Conservation (phyloP, 345 rosid species). For the Citrus australasica region DNA sequence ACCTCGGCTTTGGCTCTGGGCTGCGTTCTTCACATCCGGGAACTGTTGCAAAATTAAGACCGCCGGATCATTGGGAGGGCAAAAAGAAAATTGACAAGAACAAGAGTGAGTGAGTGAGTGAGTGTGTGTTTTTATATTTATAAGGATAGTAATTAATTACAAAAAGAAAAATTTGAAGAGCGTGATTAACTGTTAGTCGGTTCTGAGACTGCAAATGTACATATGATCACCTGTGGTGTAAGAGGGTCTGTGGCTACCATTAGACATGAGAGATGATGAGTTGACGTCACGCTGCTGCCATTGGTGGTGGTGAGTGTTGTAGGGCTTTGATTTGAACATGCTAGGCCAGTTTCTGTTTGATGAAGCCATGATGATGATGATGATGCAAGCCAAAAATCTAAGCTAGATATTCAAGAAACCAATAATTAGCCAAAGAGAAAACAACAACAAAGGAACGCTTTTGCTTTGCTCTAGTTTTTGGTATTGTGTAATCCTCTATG, state of each 20-base stretch:
- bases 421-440: constrained; percentile 23
- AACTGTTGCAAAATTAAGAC: constrained; percentile 8
- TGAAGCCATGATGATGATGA: constrained; percentile 70
- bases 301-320: constrained; percentile 41
- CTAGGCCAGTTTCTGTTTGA: constrained; percentile 99
- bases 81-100: not conserved
- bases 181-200: not conserved
- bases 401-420: constrained; percentile 12
- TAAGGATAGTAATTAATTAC: not conserved
- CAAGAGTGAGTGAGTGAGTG: not conserved
- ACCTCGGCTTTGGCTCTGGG: constrained; percentile 97
- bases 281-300: constrained; percentile 96
- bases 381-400: constrained; percentile 3
- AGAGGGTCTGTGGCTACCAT: constrained; percentile 55
- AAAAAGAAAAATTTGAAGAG: not conserved
- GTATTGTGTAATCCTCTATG: constrained; percentile 26
- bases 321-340: constrained; percentile 98
- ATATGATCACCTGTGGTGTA: constrained; percentile 51
- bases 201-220: not conserved
- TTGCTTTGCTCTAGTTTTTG: constrained; percentile 37
- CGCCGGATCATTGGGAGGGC: not conserved
- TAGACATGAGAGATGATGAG: constrained; percentile 54
- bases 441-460: constrained; percentile 19
- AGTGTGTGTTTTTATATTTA: too few species aligned
- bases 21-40: constrained; percentile 82